Evolutionary conservation across 2,329 filamentous ascomycete genomes (phyloP).

Genomic region (Alternaria solani): DNA sequence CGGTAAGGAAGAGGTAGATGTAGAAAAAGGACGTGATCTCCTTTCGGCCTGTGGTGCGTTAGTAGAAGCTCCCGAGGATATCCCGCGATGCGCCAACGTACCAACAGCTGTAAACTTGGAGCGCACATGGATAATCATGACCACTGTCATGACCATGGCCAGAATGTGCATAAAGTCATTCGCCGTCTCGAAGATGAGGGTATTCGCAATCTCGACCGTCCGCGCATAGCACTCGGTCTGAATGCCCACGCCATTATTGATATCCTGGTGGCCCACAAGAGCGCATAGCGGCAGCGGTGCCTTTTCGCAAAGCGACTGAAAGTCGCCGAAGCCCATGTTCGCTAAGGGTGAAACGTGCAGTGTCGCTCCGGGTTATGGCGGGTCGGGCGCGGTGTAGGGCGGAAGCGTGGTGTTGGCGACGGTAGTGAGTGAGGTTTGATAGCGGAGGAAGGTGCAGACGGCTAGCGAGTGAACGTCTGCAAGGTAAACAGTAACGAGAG

Average conservation of each 20-base stretch:
- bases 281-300: constrained; percentile 88
- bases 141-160: constrained; percentile 88
- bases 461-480: constrained; percentile 34
- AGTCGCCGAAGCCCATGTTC: constrained; percentile 87
- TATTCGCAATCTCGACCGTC: constrained; percentile 96
- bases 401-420: constrained; percentile 11
- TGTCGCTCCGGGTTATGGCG: constrained; percentile 16
- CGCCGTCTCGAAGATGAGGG: constrained; percentile 95
- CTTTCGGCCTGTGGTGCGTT: constrained; percentile 63
- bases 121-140: constrained; percentile 96
- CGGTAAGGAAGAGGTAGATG: constrained; percentile 89
- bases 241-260: constrained; percentile 76
- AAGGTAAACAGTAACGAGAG: constrained; percentile 28
- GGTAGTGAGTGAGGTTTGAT: constrained; percentile 5
- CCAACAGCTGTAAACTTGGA: constrained; percentile 98
- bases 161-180: constrained; percentile 91
- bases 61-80: constrained; percentile 62
- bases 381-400: constrained; percentile 14
- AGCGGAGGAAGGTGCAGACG: constrained; percentile 22
- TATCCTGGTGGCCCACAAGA: constrained; percentile 76
- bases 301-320: constrained; percentile 83
- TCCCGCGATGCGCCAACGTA: constrained; percentile 56
- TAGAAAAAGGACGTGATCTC: constrained; percentile 94
- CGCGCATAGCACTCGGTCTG: constrained; percentile 91
- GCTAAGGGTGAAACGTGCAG: constrained; percentile 13